Evolutionary conservation across 78 protist species (phyloP).

Genomic region (Diacronema lutheri): DNA sequence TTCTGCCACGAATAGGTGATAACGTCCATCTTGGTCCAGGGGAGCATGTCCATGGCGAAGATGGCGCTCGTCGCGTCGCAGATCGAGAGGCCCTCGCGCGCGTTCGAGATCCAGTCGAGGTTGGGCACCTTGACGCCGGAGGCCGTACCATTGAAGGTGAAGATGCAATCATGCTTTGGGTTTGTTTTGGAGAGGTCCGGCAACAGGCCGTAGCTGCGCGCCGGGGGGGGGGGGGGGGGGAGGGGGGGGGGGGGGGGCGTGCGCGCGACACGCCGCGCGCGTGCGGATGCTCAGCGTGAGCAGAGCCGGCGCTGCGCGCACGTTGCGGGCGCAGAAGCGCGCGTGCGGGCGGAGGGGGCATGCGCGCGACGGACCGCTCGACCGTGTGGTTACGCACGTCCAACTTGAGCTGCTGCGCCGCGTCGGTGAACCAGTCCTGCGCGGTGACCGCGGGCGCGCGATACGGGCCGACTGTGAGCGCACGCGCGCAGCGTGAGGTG

Average conservation of each 20-base stretch:
- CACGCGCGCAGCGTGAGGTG: too few species aligned
- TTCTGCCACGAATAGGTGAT: slow-evolving; percentile 64
- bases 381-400: slow-evolving; percentile 16
- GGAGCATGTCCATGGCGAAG: slow-evolving; percentile 38
- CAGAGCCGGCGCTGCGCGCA: too few species aligned
- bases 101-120: slow-evolving; percentile 33
- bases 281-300: too few species aligned
- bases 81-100: slow-evolving; percentile 45
- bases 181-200: slow-evolving; percentile 35
- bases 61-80: slow-evolving; percentile 64
- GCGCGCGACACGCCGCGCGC: too few species aligned
- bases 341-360: too few species aligned
- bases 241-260: too few species aligned
- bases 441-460: too few species aligned
- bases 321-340: too few species aligned
- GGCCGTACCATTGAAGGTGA: slow-evolving; percentile 62
- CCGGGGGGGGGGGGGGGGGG: too few species aligned
- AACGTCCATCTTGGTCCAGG: slow-evolving; percentile 60
- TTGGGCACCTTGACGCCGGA: slow-evolving; percentile 52
- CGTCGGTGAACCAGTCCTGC: slow-evolving; percentile 39
- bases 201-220: slow-evolving; percentile 48
- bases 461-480: too few species aligned
- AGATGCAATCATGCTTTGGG: slow-evolving; percentile 41
- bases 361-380: too few species aligned
- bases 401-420: slow-evolving; percentile 36